Percentiles rank a stretch among this genome's conserved stretches.
These are phyloP conservation scores for Macrotyloma uniflorum DNA, from an alignment of 306 rosid species.

Conservation along the genomic window DNA sequence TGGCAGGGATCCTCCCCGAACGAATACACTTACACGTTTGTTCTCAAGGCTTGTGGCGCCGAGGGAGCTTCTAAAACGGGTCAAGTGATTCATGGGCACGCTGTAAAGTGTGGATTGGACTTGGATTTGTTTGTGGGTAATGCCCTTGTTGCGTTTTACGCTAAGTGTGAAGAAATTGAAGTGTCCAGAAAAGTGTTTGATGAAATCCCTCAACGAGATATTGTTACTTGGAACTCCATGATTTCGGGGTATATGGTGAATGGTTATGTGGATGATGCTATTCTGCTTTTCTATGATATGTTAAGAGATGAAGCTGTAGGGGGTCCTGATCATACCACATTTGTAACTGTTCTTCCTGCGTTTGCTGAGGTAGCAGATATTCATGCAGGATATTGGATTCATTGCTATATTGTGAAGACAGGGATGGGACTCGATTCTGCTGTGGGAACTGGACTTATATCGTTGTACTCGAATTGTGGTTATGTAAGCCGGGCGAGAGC, in stretches of 20 bases:
- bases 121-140: constrained; percentile 67
- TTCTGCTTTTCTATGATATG: constrained; percentile 53
- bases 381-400: constrained; percentile 74
- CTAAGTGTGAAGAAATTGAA: constrained; percentile 57
- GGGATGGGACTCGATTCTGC: constrained; percentile 60
- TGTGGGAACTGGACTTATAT: constrained; percentile 66
- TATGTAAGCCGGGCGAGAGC: constrained; percentile 58
- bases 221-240: constrained; percentile 82
- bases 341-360: constrained; percentile 66
- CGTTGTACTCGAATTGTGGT: constrained; percentile 75
- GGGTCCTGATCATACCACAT: constrained; percentile 64
- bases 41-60: constrained; percentile 75
- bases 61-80: constrained; percentile 56
- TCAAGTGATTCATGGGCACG: constrained; percentile 63
- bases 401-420: constrained; percentile 62
- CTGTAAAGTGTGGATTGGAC: constrained; percentile 66
- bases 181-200: constrained; percentile 60
- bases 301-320: constrained; percentile 39
- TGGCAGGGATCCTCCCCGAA: constrained; percentile 47
- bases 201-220: constrained; percentile 53
- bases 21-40: constrained; percentile 70
- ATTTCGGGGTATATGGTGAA: constrained; percentile 65
- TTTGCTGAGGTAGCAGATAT: constrained; percentile 60
- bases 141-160: constrained; percentile 64
- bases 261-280: constrained; percentile 58